These are phyloP conservation scores for Brasenia schreberi DNA, from an alignment of 164 flowering plant genomes.

Conservation along the genomic window DNA sequence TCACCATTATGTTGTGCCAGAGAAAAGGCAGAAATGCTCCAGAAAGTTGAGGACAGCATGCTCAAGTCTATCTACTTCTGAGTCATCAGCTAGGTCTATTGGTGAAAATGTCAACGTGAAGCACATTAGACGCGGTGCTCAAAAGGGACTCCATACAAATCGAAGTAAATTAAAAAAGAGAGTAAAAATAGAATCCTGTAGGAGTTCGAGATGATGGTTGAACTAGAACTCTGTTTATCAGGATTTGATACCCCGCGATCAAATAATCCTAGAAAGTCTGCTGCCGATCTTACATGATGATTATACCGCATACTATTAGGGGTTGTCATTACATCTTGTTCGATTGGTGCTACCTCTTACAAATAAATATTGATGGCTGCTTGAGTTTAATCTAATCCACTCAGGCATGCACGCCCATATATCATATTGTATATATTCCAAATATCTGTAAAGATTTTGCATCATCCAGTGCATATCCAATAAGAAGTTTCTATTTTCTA, in stretches of 20 bases:
- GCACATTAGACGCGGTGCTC: slow-evolving; percentile 1
- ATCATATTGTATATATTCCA: background rate
- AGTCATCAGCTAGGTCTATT: slow-evolving; percentile 6
- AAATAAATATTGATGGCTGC: no score
- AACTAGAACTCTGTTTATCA: background rate
- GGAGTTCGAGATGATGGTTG: background rate
- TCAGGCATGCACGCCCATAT: background rate
- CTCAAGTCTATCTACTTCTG: slow-evolving; percentile 14
- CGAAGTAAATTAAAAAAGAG: slow-evolving; percentile 20
- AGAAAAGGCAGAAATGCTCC: slow-evolving; percentile 11
- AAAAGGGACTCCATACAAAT: slow-evolving; percentile 7
- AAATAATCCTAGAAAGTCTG: background rate
- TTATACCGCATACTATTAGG: background rate
- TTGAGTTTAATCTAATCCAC: background rate
- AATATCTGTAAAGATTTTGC: background rate
- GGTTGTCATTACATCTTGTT: background rate
- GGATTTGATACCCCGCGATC: background rate
- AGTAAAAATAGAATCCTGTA: slow-evolving; percentile 3
- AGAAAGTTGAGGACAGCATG: slow-evolving; percentile 12
- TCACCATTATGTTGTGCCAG: background rate
- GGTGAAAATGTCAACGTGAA: slow-evolving; percentile 3
- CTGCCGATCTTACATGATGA: no score
- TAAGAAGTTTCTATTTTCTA: no score
- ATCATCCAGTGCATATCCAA: background rate
- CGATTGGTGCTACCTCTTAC: background rate